phyloP scores from a whole-genome alignment of 345 rosid species.

The Viola odorata region DNA sequence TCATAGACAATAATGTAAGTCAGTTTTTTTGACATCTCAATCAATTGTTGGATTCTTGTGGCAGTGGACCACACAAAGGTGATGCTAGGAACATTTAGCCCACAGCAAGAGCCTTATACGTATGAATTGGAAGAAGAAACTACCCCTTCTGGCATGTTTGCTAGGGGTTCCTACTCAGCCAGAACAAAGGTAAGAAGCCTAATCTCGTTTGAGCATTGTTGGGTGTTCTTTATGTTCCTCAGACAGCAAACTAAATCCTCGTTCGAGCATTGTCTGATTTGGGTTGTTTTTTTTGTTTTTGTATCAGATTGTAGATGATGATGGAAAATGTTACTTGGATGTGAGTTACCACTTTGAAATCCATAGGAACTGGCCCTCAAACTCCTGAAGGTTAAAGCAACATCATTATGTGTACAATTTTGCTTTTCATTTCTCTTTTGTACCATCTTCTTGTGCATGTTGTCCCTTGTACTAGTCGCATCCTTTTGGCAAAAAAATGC shows the following conservation, averaged over 20 bases:
- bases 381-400: not conserved
- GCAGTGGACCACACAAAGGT: slow-evolving; percentile 29
- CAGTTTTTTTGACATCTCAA: not conserved
- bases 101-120: slow-evolving; percentile 26
- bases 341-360: slow-evolving; percentile 33
- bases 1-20: not conserved
- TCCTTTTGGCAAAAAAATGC: not conserved
- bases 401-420: not conserved
- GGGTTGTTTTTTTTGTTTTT: not conserved
- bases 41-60: not conserved
- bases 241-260: not conserved
- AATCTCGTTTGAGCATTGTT: no score
- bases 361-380: slow-evolving; percentile 31
- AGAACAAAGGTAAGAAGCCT: slow-evolving; percentile 20
- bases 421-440: not conserved
- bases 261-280: not conserved
- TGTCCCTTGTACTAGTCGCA: not conserved
- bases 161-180: slow-evolving; percentile 31
- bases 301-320: slow-evolving; percentile 33
- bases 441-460: not conserved
- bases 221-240: no score
- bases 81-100: slow-evolving; percentile 29
- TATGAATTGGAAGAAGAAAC: slow-evolving; percentile 26
- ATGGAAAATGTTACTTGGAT: slow-evolving; percentile 32
- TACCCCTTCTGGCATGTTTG: slow-evolving; percentile 35